Evolutionary conservation across 2,329 filamentous ascomycete genomes (phyloP), one percentile per base, ranked within the genome.

Genomic region (Colletotrichum australisinense): DNA sequence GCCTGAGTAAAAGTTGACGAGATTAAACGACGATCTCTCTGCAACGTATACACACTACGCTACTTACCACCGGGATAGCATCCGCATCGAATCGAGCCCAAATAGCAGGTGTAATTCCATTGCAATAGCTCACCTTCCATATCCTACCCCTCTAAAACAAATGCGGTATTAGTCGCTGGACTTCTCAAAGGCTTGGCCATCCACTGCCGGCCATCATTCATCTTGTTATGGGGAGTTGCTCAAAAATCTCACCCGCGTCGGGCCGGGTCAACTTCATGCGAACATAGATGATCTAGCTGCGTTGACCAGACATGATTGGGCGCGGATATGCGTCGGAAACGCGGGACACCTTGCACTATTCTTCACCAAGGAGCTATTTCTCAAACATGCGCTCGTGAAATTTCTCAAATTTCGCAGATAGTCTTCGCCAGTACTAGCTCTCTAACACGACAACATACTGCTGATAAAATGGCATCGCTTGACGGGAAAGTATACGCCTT

Each of bases 401-500:
- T 46, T 32, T 4, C 35, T 55, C 14, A 11, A 8, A 5, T 9
- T 22, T 32, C 8, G 11, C 32, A 26, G 32, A 35, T 12, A 35
- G 32, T 35, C 32, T 26, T 16, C 4, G 14, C 26, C 16, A 16
- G 12, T 7, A n/a, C 7, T 53, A 22, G 1, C 19, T n/a, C 16
- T 63, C 16, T 1, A 5, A 16, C 16, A 22, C 28, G 38, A 60
- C n/a, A 58, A 11, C 28, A 24, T 7, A 32, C 30, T 16, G 55
- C 30, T 55, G 46, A 58, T 4, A 19, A 24, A 24, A 81, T 82
- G 80, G 78, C 59, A 38, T 70, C 79, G 24, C 77, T 81, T 5
- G 53, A 75, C 16, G 80, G 78, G 26, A 82, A 82, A 52, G 80
- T 82, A 4, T 81, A 77, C 63, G 78, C 78, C 67, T 75, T 82